These are phyloP conservation scores for Cudoniella acicularis DNA, from an alignment of 495 filamentous ascomycete genomes.

Conservation along the genomic window DNA sequence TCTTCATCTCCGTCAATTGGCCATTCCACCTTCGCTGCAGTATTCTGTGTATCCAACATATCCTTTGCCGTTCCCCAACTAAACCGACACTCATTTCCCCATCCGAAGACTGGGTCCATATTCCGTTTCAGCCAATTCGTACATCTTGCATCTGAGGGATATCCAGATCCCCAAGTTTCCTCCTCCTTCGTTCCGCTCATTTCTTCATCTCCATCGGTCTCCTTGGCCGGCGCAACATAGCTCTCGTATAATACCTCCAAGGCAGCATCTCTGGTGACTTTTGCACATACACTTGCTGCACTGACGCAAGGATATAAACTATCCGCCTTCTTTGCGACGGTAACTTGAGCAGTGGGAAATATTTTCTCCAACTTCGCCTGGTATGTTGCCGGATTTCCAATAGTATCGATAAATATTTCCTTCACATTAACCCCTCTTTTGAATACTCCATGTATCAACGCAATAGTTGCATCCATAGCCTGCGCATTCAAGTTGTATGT, in stretches of 20 bases:
- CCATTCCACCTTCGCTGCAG: constrained; percentile 75
- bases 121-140: constrained; percentile 74
- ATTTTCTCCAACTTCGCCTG: constrained; percentile 78
- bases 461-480: constrained; percentile 92
- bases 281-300: constrained; percentile 90
- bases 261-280: constrained; percentile 89
- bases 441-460: constrained; percentile 72
- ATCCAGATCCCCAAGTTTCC: constrained; percentile 78
- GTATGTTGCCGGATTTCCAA: constrained; percentile 77
- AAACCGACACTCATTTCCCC: constrained; percentile 88
- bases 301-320: constrained; percentile 89
- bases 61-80: constrained; percentile 96
- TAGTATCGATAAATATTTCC: constrained; percentile 94
- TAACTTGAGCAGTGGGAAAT: constrained; percentile 77
- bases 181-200: constrained; percentile 14
- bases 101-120: constrained; percentile 93
- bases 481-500: constrained; percentile 96
- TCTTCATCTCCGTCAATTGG: constrained; percentile 66
- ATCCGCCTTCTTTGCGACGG: constrained; percentile 95
- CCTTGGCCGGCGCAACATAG: constrained; percentile 15
- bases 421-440: constrained; percentile 70
- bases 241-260: constrained; percentile 65
- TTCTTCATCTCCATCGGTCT: constrained; percentile 19
- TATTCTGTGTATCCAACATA: constrained; percentile 67
- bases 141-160: constrained; percentile 84